phyloP scores from a whole-genome alignment of 2,329 filamentous ascomycete species.

The Talaromyces sp. region DNA sequence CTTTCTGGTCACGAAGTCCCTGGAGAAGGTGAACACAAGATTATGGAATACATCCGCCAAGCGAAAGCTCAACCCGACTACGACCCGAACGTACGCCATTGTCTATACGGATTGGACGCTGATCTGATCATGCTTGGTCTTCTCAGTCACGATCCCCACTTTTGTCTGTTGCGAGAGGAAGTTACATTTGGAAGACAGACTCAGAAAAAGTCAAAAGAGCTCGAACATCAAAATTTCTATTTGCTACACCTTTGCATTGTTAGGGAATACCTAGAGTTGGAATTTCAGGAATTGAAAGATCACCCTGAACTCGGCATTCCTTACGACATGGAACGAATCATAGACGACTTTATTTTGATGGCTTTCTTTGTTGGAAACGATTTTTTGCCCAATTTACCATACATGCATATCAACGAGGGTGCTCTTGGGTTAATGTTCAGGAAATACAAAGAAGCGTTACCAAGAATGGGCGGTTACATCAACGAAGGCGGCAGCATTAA shows the following conservation, averaged over 20 bases:
- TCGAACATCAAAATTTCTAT: constrained; percentile 98
- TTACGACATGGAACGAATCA: constrained; percentile 92
- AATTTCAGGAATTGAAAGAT: constrained; percentile 86
- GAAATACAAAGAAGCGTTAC: constrained; percentile 86
- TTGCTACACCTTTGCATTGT: constrained; percentile 96
- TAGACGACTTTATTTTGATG: constrained; percentile 99
- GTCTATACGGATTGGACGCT: constrained; percentile 92
- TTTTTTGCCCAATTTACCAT: constrained; percentile 93
- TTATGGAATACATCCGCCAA: constrained; percentile 99
- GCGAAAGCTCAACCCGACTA: constrained; percentile 93
- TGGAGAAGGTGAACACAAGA: constrained; percentile 97
- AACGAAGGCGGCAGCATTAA: constrained; percentile 95
- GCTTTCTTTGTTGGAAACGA: constrained; percentile 99
- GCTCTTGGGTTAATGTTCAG: constrained; percentile 96
- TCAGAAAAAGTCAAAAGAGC: constrained; percentile 85
- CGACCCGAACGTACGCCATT: constrained; percentile 89
- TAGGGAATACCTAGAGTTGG: constrained; percentile 90
- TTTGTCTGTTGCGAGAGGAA: constrained; percentile 92
- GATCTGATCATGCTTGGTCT: constrained; percentile 98
- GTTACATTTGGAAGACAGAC: constrained; percentile 90
- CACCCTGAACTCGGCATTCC: constrained; percentile 65
- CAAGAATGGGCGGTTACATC: constrained; percentile 85
- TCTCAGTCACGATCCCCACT: constrained; percentile 95
- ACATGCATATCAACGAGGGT: constrained; percentile 96
- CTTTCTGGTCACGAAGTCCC: constrained; percentile 96